Conservation (phyloP, 192 early-diverging fungal species). For the Podochytrium sp. region DNA sequence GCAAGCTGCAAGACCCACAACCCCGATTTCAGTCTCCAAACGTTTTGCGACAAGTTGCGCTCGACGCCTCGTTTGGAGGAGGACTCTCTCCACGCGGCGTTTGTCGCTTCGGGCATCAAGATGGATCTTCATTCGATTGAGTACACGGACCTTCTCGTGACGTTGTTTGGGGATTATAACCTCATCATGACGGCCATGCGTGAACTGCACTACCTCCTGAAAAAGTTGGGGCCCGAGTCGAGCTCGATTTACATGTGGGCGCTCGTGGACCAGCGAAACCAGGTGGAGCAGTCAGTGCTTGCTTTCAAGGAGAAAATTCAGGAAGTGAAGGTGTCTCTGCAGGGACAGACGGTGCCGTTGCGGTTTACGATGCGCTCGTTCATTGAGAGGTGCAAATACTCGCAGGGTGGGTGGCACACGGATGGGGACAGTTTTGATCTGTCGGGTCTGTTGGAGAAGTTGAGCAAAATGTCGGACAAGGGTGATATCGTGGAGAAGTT, state of each 20-base stretch:
- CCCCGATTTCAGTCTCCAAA: slow-evolving; percentile 24
- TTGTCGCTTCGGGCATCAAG: slow-evolving; percentile 19
- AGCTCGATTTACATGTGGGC: slow-evolving; percentile 21
- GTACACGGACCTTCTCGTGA: slow-evolving; percentile 12
- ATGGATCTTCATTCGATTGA: slow-evolving; percentile 22
- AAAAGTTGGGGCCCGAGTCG: slow-evolving; percentile 26
- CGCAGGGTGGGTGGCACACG: slow-evolving; percentile 20
- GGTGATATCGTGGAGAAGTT: slow-evolving; percentile 6
- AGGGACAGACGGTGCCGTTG: neutral
- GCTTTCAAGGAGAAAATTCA: slow-evolving; percentile 20
- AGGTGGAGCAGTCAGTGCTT: slow-evolving; percentile 26
- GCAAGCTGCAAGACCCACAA: slow-evolving; percentile 19
- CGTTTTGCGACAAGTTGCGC: slow-evolving; percentile 21
- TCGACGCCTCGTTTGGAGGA: slow-evolving; percentile 20
- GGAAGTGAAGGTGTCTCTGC: neutral
- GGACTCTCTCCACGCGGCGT: slow-evolving; percentile 25
- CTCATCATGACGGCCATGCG: slow-evolving; percentile 26
- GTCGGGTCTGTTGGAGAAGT: slow-evolving; percentile 22
- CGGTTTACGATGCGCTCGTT: slow-evolving; percentile 29
- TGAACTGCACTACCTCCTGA: slow-evolving; percentile 29
- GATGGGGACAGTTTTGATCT: slow-evolving; percentile 25
- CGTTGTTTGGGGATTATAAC: slow-evolving; percentile 29
- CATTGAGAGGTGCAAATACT: slow-evolving; percentile 33
- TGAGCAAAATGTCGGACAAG: neutral
- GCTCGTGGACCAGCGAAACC: slow-evolving; percentile 30